Base-by-base conservation (phyloP, 225 moss, liverwort and hornwort species). In the Ulota crispa region DNA sequence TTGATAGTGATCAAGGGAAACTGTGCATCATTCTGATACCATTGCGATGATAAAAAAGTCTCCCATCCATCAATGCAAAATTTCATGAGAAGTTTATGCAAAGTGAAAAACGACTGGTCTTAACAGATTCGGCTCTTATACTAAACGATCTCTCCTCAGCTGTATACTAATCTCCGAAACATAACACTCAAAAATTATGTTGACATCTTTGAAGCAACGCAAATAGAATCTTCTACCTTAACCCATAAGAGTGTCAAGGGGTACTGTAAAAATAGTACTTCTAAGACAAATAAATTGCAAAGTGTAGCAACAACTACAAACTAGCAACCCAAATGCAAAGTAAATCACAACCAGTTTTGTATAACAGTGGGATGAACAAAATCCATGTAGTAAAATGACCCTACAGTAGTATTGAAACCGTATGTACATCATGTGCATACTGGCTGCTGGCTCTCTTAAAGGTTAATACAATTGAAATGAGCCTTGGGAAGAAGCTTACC, bases 401-500 rank as follows among this genome's bases (percentile, higher is more conserved):
- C 2, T 47, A 15, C 16, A 18, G 16, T 50, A 11, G 12, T 11
- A 5, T 50, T 50, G 50, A 50, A 50, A 50, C 16, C 18, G 50
- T 18, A 18, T 50, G 50, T 50, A 50, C 50, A 50, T 50, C 18
- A 50, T 50, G 5, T 3, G 50, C 50, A 50, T 16, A 18, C 4
- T 50, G 50, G 50, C 18, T 18, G 50, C 50, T 50, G 50, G 50
- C 50, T 50, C 16, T 50, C 50, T 18, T 50, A 50, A 18, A 5
- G 50, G 50, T 18, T 50, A 15, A 18, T 55, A 42, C 8, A 8
- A 1, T 36, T 20, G 2, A 34, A 76, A 32, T 53, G 47, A 2
- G 39, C 50, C 60, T 5, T 36, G 0, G 20, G 23, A 54, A 13
- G 14, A 24, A 45, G 68, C 80, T 28, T 27, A 96, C 96, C 96